Conservation (phyloP, 2,329 filamentous ascomycete genomes). For the Diaporthe aspalathi region DNA sequence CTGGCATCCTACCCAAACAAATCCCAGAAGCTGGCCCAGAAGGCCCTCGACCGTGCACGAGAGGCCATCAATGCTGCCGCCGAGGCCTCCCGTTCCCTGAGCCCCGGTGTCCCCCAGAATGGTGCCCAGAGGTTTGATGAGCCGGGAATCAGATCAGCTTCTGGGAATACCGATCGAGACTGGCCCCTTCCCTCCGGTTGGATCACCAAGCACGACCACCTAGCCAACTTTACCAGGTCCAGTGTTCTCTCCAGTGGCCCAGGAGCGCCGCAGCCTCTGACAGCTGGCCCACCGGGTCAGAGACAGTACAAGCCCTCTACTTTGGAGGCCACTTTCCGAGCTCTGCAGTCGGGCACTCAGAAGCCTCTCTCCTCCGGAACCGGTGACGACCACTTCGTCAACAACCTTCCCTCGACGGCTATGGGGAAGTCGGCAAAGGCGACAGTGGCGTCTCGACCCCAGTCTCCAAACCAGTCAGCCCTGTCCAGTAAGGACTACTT, state of each 20-base stretch:
- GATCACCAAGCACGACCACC: conserved; percentile 37
- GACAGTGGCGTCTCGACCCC: neutral
- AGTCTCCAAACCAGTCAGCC: conserved; percentile 25
- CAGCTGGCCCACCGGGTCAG: conserved; percentile 66
- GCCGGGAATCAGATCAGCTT: neutral
- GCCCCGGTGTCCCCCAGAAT: conserved; percentile 38
- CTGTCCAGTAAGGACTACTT: neutral
- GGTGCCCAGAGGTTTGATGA: neutral
- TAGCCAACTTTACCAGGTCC: conserved; percentile 40
- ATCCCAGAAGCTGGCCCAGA: conserved; percentile 63
- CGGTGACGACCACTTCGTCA: conserved; percentile 13
- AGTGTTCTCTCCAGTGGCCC: conserved; percentile 47
- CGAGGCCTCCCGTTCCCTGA: conserved; percentile 39
- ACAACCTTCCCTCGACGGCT: neutral
- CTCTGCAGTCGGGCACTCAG: conserved; percentile 45
- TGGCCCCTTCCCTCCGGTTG: conserved; percentile 33
- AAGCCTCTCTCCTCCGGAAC: conserved; percentile 22
- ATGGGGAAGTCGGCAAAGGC: neutral
- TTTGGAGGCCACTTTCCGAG: conserved; percentile 53
- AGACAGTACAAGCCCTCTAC: conserved; percentile 60
- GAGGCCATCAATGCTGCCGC: conserved; percentile 39
- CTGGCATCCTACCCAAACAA: conserved; percentile 68
- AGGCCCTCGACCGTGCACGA: conserved; percentile 50
- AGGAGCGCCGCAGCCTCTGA: conserved; percentile 62
- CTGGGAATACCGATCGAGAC: conserved; percentile 4